These are phyloP conservation scores for Trichoderma koningiopsis DNA, from an alignment of 2,329 filamentous ascomycete species.

Conservation along the genomic window DNA sequence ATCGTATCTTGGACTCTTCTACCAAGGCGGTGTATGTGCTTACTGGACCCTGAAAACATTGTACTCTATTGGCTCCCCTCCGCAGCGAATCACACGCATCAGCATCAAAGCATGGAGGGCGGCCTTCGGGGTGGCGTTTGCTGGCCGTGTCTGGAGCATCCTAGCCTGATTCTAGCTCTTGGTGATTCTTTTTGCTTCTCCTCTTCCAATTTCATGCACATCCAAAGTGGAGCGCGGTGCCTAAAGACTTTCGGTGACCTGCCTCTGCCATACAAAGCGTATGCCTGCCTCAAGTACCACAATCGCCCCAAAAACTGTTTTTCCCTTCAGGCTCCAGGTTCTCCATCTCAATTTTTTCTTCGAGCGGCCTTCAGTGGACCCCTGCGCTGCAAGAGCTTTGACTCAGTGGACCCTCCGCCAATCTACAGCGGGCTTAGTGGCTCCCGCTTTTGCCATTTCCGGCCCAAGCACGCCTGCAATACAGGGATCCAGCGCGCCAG, in stretches of 20 bases:
- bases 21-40: neutral
- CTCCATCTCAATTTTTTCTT: neutral
- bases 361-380: constrained; percentile 9
- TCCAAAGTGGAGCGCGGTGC: neutral
- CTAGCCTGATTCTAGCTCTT: neutral
- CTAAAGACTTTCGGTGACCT: constrained; percentile 21
- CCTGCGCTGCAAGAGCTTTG: constrained; percentile 8
- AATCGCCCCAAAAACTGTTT: neutral
- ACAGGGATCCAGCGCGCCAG: constrained; percentile 5
- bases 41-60: neutral
- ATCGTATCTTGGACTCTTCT: neutral
- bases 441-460: constrained; percentile 14
- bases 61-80: neutral
- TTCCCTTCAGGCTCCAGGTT: neutral
- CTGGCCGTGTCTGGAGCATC: constrained; percentile 1
- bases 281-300: neutral
- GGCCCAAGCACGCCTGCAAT: constrained; percentile 9
- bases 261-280: neutral
- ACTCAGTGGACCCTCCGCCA: constrained; percentile 18
- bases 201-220: neutral
- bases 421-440: constrained; percentile 15
- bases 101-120: neutral
- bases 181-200: neutral
- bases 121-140: constrained; percentile 1
- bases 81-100: neutral